A percentile compares a stretch with the other conserved stretches of the same genome.
These are phyloP conservation scores for Neurospora tetrasperma DNA, from an alignment of 495 filamentous ascomycete species.

Conservation along the genomic window DNA sequence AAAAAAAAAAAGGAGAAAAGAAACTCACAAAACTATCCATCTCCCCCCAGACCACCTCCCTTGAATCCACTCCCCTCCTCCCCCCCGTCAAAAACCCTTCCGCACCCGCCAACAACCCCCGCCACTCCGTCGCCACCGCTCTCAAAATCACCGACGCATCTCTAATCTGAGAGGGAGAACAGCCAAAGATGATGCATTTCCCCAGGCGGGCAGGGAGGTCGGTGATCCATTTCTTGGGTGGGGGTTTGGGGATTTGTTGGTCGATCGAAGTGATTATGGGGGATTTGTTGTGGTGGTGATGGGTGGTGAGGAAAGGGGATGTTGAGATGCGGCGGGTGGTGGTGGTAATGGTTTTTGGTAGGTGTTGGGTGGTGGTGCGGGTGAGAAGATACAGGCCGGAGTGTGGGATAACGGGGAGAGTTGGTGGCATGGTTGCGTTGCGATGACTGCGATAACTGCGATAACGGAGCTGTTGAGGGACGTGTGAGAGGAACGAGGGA, in stretches of 20 bases:
- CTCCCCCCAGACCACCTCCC: conserved; percentile 81
- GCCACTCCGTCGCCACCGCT: conserved; percentile 63
- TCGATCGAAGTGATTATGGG: background rate
- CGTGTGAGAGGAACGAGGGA: no score
- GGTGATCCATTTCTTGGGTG: conserved; percentile 59
- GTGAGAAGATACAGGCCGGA: background rate
- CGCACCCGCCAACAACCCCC: conserved; percentile 61
- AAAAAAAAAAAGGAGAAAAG: background rate
- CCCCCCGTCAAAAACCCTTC: conserved; percentile 71
- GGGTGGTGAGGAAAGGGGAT: background rate
- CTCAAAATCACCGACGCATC: conserved; percentile 52
- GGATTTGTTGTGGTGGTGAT: background rate
- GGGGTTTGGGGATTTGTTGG: conserved; percentile 7
- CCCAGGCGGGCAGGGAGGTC: conserved; percentile 66
- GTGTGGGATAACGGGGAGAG: background rate
- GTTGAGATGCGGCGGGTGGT: background rate
- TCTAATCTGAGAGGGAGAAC: conserved; percentile 46
- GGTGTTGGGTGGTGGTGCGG: background rate
- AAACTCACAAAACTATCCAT: conserved; percentile 52
- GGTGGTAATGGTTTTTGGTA: background rate
- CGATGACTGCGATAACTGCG: background rate
- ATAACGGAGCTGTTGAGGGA: no score
- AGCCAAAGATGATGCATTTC: conserved; percentile 73
- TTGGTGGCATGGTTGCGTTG: background rate
- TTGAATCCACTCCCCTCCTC: conserved; percentile 55